Base-by-base conservation (phyloP, 2,329 filamentous ascomycete species). In the Xylariaceae sp. region DNA sequence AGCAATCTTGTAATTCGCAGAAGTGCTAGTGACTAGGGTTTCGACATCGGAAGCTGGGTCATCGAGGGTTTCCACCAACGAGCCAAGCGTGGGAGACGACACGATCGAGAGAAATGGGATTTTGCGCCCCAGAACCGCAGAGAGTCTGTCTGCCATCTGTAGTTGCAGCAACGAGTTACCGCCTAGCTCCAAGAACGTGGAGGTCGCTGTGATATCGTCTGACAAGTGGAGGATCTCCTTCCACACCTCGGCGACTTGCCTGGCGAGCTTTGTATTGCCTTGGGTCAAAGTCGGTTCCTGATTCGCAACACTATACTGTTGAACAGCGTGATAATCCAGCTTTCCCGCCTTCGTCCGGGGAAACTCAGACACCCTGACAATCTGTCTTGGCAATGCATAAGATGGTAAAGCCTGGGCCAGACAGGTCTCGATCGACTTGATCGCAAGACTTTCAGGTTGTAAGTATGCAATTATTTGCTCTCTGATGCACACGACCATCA, bases 281-380 rank as follows among this genome's bases (percentile, higher is more conserved):
- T 18, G 11, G 42, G 7, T 14, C 9, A 28, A 17, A 14, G 42
- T n/a, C 34, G 9, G 5, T 31, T 31, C 34, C 17, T 10, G 9
- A n/a, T n/a, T n/a, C n/a, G n/a, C n/a, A n/a, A n/a, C n/a, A n/a
- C n/a, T 10, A 10, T 36, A 10, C 14, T 36, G 33, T 36, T n/a
- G 33, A 36, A 14, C 14, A 14, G n/a, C 33, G 5, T 33, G 5
- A 19, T 50, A 54, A 17, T 54, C 51, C 19, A 54, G 13, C 11
- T 54, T 54, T 10, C 51, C 51, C 11, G 47, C 44, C 11, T 22
- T 22, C 2, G 51, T 53, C 31, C 22, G 31, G 7, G 50, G 50
- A 19, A 53, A 53, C 38, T 44, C 28, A n/a, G 28, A 22, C 6
- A 46, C 46, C 5, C 16, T 9, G 5, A 42, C 11, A 3, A 49